Conservation (phyloP, 352 stramenopile species). For the Phytopythium boreale region DNA sequence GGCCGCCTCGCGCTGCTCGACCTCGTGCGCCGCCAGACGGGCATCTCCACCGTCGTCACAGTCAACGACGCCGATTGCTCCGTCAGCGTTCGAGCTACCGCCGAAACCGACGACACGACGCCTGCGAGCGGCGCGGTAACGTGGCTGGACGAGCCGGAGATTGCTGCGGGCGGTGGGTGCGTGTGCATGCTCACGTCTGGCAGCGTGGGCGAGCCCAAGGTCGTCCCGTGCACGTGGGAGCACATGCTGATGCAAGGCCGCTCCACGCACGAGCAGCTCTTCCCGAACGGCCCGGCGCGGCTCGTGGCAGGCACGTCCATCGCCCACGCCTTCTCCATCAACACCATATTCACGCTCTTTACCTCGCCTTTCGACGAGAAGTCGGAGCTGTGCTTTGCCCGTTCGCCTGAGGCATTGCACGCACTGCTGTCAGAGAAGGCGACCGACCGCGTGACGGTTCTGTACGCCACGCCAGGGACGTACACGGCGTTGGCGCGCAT, state of each 20-base stretch:
- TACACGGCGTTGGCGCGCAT: constrained; percentile 67
- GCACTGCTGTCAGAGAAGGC: constrained; percentile 36
- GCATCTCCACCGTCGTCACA: constrained; percentile 51
- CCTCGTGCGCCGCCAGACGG: constrained; percentile 52
- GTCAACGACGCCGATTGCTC: constrained; percentile 32
- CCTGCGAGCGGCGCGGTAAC: not conserved
- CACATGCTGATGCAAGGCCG: constrained; percentile 75
- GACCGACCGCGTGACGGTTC: constrained; percentile 38
- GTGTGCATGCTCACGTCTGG: constrained; percentile 85
- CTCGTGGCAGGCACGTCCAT: constrained; percentile 82
- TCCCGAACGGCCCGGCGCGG: constrained; percentile 51
- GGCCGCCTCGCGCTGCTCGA: constrained; percentile 47
- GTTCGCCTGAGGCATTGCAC: constrained; percentile 44
- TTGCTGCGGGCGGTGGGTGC: constrained; percentile 28
- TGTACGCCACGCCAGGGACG: constrained; percentile 80
- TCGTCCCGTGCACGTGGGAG: constrained; percentile 73
- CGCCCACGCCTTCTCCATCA: constrained; percentile 84
- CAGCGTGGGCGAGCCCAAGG: constrained; percentile 73
- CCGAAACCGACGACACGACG: constrained; percentile 1
- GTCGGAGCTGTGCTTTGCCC: constrained; percentile 72
- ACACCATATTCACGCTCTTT: constrained; percentile 78
- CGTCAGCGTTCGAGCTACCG: constrained; percentile 9
- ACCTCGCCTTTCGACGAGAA: constrained; percentile 56
- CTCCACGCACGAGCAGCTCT: constrained; percentile 73
- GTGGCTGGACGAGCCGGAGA: constrained; percentile 36